Conservation (phyloP, 2,329 filamentous ascomycete genomes). For the Aspergillus sp. region DNA sequence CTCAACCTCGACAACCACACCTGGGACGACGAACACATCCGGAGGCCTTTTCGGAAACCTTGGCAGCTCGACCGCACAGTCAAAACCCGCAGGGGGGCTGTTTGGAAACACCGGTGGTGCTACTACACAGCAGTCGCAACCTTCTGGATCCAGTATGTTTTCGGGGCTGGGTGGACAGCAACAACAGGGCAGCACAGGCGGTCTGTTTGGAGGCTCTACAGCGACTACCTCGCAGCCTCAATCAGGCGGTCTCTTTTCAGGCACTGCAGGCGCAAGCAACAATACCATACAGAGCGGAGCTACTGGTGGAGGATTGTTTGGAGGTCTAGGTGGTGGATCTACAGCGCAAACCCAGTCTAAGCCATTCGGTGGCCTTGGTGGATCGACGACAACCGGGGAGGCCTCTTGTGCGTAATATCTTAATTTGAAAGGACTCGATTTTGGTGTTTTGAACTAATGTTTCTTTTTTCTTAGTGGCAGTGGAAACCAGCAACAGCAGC, state of each 20-base stretch:
- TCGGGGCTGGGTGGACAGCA: conserved; percentile 20
- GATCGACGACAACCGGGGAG: conserved; percentile 22
- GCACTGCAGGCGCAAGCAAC: conserved; percentile 9
- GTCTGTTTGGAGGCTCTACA: conserved; percentile 24
- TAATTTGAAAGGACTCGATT: not conserved
- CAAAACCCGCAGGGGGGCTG: conserved; percentile 27
- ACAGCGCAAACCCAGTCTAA: conserved; percentile 30
- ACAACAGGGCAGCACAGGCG: conserved; percentile 22
- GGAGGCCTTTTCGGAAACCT: conserved; percentile 28
- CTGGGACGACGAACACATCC: conserved; percentile 21
- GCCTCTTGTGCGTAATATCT: conserved; percentile 29
- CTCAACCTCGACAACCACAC: conserved; percentile 21
- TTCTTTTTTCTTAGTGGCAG: conserved; percentile 12
- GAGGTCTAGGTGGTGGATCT: conserved; percentile 18
- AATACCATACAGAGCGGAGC: conserved; percentile 18
- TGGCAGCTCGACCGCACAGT: conserved; percentile 19
- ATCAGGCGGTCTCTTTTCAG: conserved; percentile 19
- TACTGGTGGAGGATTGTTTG: conserved; percentile 29
- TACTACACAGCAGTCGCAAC: conserved; percentile 20
- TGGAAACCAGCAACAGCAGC: conserved; percentile 25
- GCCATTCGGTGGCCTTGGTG: conserved; percentile 24
- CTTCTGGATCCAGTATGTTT: conserved; percentile 29
- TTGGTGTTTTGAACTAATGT: not conserved
- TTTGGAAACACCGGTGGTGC: conserved; percentile 23
- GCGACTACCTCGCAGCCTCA: conserved; percentile 27